Conservation (phyloP, 2,329 filamentous ascomycete genomes). For the Canariomyces notabilis region DNA sequence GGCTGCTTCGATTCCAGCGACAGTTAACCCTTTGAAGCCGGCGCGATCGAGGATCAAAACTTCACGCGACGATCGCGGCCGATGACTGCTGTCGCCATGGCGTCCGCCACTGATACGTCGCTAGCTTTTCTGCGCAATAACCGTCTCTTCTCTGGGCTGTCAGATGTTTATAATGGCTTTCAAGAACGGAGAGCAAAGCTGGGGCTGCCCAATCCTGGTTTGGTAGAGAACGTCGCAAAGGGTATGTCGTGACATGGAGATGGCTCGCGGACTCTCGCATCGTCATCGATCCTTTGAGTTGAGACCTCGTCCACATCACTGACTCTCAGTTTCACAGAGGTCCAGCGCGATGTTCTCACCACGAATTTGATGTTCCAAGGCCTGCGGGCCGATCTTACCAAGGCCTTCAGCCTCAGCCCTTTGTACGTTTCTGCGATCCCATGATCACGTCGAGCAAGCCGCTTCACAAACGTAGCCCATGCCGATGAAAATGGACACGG, state of each 20-base stretch:
- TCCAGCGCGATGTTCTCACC: conserved; percentile 92
- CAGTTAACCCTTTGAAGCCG: neutral
- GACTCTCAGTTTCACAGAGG: conserved; percentile 48
- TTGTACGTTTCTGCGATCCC: conserved; percentile 37
- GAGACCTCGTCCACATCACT: neutral
- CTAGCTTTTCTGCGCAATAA: conserved; percentile 69
- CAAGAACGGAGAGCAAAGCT: conserved; percentile 81
- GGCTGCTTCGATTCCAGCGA: neutral
- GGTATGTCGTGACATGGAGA: conserved; percentile 19
- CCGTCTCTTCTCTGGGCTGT: conserved; percentile 61
- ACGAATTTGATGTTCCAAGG: conserved; percentile 97
- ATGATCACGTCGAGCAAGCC: neutral
- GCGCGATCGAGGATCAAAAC: neutral
- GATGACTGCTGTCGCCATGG: conserved; percentile 39
- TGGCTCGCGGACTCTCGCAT: neutral
- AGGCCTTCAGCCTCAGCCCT: conserved; percentile 88
- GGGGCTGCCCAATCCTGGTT: conserved; percentile 86
- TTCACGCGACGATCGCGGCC: conserved; percentile 4
- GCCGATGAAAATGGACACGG: too few species aligned
- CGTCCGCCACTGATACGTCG: conserved; percentile 44
- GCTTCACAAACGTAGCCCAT: neutral
- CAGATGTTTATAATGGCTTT: conserved; percentile 76
- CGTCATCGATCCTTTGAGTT: neutral
- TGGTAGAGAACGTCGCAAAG: conserved; percentile 75
- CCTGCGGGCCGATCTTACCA: conserved; percentile 91